Percentiles rank a stretch among this genome's conserved stretches.
phyloP scores from a whole-genome alignment of 768 basidiomycete species.

The Ramaria sp. region DNA sequence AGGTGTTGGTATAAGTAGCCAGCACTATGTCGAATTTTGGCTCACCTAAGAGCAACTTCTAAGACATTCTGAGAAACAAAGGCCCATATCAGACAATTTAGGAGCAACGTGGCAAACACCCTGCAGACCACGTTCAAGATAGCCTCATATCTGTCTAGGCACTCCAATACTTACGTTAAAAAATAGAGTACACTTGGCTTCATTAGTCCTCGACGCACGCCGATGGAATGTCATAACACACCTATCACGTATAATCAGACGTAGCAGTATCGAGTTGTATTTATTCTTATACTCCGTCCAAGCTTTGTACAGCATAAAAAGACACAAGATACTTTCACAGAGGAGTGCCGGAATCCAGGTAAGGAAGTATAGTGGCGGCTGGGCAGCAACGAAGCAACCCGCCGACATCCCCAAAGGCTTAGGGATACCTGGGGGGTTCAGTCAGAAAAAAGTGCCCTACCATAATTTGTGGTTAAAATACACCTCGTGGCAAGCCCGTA shows the following conservation, averaged over 20 bases:
- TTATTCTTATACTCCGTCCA: conserved; percentile 25
- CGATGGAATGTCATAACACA: background rate
- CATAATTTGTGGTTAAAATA: conserved; percentile 1
- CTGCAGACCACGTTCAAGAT: too few relatives aligned
- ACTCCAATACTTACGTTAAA: too few relatives aligned
- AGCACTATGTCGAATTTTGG: too few relatives aligned
- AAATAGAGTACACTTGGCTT: too few relatives aligned
- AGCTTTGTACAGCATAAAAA: conserved; percentile 37
- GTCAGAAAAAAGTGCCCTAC: background rate
- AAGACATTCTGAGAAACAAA: too few relatives aligned
- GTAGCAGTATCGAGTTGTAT: background rate
- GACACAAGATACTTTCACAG: conserved; percentile 43
- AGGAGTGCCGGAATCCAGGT: conserved; percentile 53
- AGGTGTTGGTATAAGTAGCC: too few relatives aligned
- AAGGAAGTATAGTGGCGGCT: conserved; percentile 31
- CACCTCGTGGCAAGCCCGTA: conserved; percentile 27
- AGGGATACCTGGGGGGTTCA: background rate
- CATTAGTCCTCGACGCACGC: too few relatives aligned
- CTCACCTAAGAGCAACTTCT: too few relatives aligned
- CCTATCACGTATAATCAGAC: background rate
- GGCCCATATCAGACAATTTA: too few relatives aligned
- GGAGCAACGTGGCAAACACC: too few relatives aligned
- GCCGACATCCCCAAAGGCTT: background rate
- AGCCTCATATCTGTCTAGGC: too few relatives aligned
- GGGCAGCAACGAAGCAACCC: background rate